phyloP scores from a whole-genome alignment of 805 yeast genomes.

The Saturnispora galanensis region DNA sequence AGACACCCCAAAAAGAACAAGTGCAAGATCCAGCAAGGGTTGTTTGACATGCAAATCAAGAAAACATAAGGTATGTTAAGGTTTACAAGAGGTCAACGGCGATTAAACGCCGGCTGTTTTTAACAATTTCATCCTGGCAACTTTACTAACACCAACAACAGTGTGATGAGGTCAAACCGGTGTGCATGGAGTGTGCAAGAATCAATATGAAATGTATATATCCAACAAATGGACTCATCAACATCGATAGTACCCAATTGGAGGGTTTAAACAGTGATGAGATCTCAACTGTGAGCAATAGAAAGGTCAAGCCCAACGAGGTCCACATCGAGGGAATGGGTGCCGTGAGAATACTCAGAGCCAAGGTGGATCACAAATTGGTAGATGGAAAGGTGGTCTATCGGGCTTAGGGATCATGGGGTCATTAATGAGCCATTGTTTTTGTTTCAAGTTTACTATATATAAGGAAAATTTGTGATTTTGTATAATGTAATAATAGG shows the following conservation, averaged over 20 bases:
- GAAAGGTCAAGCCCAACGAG: slow-evolving; percentile 3
- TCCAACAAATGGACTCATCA: slow-evolving; percentile 5
- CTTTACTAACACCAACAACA: too few species aligned
- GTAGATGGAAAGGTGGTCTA: slow-evolving; percentile 4
- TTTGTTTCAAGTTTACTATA: too few species aligned
- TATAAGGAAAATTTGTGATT: too few species aligned
- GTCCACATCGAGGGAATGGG: slow-evolving; percentile 6
- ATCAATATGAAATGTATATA: slow-evolving; percentile 9
- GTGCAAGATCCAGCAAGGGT: slow-evolving; percentile 34
- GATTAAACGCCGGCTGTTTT: too few species aligned
- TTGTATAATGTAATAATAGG: too few species aligned
- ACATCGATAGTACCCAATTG: not conserved
- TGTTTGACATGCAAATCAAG: slow-evolving; percentile 44
- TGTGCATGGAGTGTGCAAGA: slow-evolving; percentile 26
- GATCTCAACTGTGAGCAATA: not conserved
- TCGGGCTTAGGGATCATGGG: not conserved
- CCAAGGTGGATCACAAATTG: slow-evolving; percentile 6
- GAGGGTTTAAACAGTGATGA: not conserved
- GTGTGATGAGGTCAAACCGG: slow-evolving; percentile 47
- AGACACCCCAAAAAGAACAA: slow-evolving; percentile 22
- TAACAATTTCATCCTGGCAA: too few species aligned
- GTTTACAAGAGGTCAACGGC: too few species aligned
- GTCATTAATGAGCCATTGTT: too few species aligned
- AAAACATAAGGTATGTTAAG: slow-evolving; percentile 32
- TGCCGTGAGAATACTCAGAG: slow-evolving; percentile 3